Base-by-base conservation (phyloP, 306 rosid genomes). In the Arachis hypogaea region DNA sequence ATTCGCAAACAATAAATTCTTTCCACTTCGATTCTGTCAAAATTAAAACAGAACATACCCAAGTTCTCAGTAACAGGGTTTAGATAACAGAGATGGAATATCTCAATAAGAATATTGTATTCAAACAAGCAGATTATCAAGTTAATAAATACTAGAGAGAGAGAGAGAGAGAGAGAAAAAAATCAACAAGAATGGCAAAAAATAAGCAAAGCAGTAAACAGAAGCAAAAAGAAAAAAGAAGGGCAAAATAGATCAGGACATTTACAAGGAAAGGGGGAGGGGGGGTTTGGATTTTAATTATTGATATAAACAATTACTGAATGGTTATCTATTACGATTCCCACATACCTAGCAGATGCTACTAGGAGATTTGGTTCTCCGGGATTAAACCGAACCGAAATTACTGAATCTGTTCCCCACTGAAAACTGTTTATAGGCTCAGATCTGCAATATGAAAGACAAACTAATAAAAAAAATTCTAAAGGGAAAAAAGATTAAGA, bases 311-410 rank as follows among this genome's bases (percentile, higher is more conserved):
- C 40, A 66, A 57, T 3, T 0, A 94, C 50, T 88, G 88, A 7
- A 88, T 22, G 7, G 50, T 11, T 50, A 69, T 69, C 11, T 43
- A 67, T n/a, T 38, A 43, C 40, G 14, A 68, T 54, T n/a, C 46
- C 54, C 40, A 43, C 83, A 63, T 88, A 94, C 99, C 86, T 88
- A 55, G 90, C 89, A 36, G 96, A 84, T n/a, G 96, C 77, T 74
- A 92, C 97, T 71, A 92, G 81, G 16, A 92, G 74, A 74, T 90
- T 84, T 67, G 95, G 87, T 72, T 92, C 72, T 75, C 90, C 99
- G 52, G 99, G 96, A 84, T 85, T 92, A 83, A 92, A 94, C 55
- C 89, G 88, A 7, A 33, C 92, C 63, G 96, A 89, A 70, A 92
- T 81, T 49, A 84, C 90, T 2, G 96, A 81, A 78, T 88, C 92